Conservation (phyloP, 1,139 yeast genomes). For the Protomyces inouyei region DNA sequence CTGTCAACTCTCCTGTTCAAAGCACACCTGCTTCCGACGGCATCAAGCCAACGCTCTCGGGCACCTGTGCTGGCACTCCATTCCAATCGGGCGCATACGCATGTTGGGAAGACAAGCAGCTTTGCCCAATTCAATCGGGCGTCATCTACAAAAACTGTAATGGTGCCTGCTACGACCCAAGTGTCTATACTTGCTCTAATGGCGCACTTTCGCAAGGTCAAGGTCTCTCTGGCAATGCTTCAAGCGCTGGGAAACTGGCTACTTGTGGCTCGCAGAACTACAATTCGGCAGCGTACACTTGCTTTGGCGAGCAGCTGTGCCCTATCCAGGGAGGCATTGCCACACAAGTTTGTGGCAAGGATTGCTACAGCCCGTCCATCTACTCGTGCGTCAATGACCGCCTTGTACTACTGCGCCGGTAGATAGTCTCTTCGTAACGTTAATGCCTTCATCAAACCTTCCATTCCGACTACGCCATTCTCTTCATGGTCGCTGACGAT, state of each 20-base stretch:
- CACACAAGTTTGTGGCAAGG: conserved; percentile 6
- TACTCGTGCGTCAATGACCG: conserved; percentile 10
- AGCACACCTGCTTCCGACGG: too few relatives aligned
- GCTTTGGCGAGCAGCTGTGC: conserved; percentile 17
- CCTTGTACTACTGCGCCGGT: not conserved
- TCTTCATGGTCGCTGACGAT: too few relatives aligned
- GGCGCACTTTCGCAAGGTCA: not conserved
- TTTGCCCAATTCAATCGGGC: conserved; percentile 1
- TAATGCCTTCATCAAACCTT: too few relatives aligned
- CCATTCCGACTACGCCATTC: too few relatives aligned
- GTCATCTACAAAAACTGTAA: not conserved
- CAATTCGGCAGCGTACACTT: conserved; percentile 1
- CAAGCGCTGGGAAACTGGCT: not conserved
- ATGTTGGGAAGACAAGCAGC: conserved; percentile 1
- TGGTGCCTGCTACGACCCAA: conserved; percentile 15
- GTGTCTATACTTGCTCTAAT: not conserved
- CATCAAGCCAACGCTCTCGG: not conserved
- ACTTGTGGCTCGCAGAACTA: conserved; percentile 5
- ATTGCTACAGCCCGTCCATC: conserved; percentile 15
- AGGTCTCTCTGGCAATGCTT: not conserved
- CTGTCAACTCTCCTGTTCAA: too few relatives aligned
- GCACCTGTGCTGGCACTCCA: conserved; percentile 3
- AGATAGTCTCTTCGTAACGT: too few relatives aligned
- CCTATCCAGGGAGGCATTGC: conserved; percentile 11
- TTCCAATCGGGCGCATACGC: conserved; percentile 1